phyloP scores from a whole-genome alignment of 169 alveolate genomes.

The Plasmodium sp. region DNA sequence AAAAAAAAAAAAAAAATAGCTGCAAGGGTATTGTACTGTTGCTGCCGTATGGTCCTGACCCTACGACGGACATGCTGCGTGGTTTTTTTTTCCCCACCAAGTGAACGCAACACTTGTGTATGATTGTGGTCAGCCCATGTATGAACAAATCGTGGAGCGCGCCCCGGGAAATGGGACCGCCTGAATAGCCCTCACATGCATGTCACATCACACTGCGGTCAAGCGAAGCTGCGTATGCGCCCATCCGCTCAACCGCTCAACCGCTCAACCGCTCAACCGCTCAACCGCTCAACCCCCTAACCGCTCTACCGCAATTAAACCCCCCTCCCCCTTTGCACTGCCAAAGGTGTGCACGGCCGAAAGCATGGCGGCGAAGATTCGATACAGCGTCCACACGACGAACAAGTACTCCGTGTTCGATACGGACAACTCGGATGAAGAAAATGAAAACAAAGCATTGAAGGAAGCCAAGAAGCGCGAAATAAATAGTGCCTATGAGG shows the following conservation, averaged over 20 bases:
- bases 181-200: not conserved
- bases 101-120: not conserved
- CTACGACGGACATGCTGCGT: not conserved
- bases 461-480: slow-evolving; percentile 18
- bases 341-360: slow-evolving; percentile 13
- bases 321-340: not conserved
- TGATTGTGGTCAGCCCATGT: not conserved
- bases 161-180: not conserved
- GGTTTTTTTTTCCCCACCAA: not conserved
- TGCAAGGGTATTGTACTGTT: not conserved
- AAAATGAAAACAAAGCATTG: not conserved
- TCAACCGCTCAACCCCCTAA: not conserved
- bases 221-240: not conserved
- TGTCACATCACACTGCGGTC: not conserved
- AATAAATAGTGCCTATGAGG: slow-evolving; percentile 5
- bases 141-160: not conserved
- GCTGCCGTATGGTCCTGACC: not conserved
- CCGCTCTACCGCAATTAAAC: not conserved
- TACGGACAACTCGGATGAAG: slow-evolving; percentile 48
- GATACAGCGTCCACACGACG: slow-evolving; percentile 63
- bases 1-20: not conserved
- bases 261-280: not conserved
- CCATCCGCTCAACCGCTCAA: not conserved
- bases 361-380: slow-evolving; percentile 57
- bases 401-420: slow-evolving; percentile 72